Evolutionary conservation across 352 stramenopile species (phyloP).

Genomic region (Globisporangium spinosum): DNA sequence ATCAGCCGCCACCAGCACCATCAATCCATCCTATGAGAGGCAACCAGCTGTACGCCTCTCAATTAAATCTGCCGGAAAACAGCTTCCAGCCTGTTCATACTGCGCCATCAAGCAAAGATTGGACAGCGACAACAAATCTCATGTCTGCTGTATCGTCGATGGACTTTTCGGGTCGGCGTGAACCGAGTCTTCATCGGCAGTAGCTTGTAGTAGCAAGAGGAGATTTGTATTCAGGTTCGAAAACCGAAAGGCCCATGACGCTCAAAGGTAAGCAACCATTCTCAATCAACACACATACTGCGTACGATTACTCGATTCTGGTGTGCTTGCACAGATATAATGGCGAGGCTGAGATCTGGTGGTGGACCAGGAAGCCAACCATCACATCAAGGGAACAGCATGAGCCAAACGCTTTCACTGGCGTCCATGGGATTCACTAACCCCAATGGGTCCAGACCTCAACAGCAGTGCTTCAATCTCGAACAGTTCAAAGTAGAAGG

Average conservation of each 20-base stretch:
- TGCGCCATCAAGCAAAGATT: neutral
- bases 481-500: conserved; percentile 30
- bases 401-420: conserved; percentile 6
- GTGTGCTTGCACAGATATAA: conserved; percentile 11
- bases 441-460: neutral
- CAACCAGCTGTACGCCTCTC: neutral
- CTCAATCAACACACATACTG: neutral
- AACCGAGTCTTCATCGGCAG: neutral
- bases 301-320: neutral
- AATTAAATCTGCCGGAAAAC: neutral
- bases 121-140: conserved; percentile 4
- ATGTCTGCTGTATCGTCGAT: conserved; percentile 5
- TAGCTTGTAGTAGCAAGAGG: neutral
- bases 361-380: conserved; percentile 1
- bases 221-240: neutral
- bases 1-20: conserved; percentile 11
- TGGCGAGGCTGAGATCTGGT: conserved; percentile 5
- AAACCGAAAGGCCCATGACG: conserved; percentile 17
- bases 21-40: neutral
- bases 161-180: conserved; percentile 4
- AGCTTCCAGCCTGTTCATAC: neutral
- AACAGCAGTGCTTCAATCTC: conserved; percentile 12
- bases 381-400: neutral
- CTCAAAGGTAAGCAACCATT: conserved; percentile 24
- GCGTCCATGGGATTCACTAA: conserved; percentile 13